A percentile compares a stretch with the other conserved stretches of the same genome.
Conservation (phyloP, 129 eudicot species). For the Flaveria ramosissima region DNA sequence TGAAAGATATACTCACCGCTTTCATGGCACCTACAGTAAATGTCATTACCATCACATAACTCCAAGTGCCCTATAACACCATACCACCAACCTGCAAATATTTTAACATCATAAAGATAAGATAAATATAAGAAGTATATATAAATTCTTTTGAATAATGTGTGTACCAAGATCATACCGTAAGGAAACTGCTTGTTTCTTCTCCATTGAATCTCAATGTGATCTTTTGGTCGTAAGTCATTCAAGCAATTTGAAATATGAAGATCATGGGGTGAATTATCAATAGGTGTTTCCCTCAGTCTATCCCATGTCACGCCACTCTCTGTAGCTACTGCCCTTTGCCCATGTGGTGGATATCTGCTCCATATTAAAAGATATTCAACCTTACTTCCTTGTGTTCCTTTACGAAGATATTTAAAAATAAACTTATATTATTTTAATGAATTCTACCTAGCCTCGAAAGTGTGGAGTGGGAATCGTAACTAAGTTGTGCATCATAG, state of each 20-base stretch:
- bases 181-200: slow-evolving; percentile 80
- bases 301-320: slow-evolving; percentile 72
- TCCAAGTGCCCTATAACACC: slow-evolving; percentile 84
- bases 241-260: slow-evolving; percentile 54
- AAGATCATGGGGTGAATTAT: slow-evolving; percentile 62
- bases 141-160: background rate
- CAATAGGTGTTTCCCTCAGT: slow-evolving; percentile 59
- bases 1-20: slow-evolving; percentile 49
- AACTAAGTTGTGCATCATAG: slow-evolving; percentile 76
- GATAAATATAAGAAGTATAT: background rate
- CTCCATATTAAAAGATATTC: background rate
- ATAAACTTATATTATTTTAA: background rate
- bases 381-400: slow-evolving; percentile 1
- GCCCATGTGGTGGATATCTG: slow-evolving; percentile 84
- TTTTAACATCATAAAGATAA: background rate
- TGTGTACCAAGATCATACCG: slow-evolving; percentile 31
- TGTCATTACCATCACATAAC: slow-evolving; percentile 64
- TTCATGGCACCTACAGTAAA: slow-evolving; percentile 61
- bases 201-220: slow-evolving; percentile 91
- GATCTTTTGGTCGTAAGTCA: slow-evolving; percentile 64
- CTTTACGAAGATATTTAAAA: background rate
- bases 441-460: slow-evolving; percentile 65
- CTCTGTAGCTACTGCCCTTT: slow-evolving; percentile 57
- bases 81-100: slow-evolving; percentile 87
- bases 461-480: slow-evolving; percentile 61